Percentiles rank a stretch among this genome's conserved stretches.
phyloP scores from a whole-genome alignment of 2,329 filamentous ascomycete species.

The Aspergillus sp. region DNA sequence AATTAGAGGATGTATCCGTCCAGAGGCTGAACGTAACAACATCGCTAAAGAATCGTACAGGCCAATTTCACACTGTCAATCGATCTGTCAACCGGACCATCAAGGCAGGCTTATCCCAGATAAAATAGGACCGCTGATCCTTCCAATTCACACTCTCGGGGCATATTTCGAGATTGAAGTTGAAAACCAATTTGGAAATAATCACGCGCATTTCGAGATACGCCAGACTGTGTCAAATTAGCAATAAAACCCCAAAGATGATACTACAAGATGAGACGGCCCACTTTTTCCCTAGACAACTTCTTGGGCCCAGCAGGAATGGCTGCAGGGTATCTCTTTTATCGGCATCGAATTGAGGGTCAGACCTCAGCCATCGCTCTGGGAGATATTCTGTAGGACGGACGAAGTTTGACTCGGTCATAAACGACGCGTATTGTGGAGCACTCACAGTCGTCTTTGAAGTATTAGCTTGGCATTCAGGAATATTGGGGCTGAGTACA shows the following conservation, averaged over 20 bases:
- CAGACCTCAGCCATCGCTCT: slow-evolving; percentile 20
- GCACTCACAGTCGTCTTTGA: no score
- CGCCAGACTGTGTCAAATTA: slow-evolving; percentile 7
- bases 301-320: slow-evolving; percentile 11
- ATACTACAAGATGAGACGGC: no score
- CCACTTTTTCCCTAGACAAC: slow-evolving; percentile 14
- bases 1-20: no score
- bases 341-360: slow-evolving; percentile 18
- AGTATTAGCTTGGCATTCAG: not conserved
- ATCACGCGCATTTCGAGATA: slow-evolving; percentile 19
- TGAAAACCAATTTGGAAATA: slow-evolving; percentile 17
- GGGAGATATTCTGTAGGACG: slow-evolving; percentile 12
- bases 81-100: not conserved
- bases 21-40: no score
- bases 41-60: no score
- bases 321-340: slow-evolving; percentile 17
- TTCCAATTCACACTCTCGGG: slow-evolving; percentile 13
- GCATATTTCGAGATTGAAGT: slow-evolving; percentile 16
- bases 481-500: not conserved
- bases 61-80: no score
- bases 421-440: slow-evolving; percentile 1
- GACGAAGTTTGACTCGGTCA: slow-evolving; percentile 5
- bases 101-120: slow-evolving; percentile 22
- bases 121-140: slow-evolving; percentile 14
- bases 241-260: no score